A percentile compares a stretch with the other conserved stretches of the same genome.
phyloP scores from a whole-genome alignment of 495 filamentous ascomycete species.

The Talaromyces stipitatus region DNA sequence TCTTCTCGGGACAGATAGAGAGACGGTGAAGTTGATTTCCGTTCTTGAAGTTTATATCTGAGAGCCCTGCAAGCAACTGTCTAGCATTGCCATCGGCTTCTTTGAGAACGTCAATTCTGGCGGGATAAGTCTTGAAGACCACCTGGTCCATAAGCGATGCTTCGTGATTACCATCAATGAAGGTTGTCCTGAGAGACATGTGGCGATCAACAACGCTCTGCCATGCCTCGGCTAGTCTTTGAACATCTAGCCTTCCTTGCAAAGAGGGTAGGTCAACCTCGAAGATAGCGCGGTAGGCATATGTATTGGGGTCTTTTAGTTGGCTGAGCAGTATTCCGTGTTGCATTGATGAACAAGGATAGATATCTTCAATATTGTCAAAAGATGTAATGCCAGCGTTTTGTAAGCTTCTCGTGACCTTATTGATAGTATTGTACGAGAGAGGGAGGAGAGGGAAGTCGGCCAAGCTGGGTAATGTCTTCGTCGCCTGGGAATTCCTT shows the following conservation, averaged over 20 bases:
- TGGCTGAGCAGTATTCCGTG: slow-evolving; percentile 39
- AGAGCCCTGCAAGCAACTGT: slow-evolving; percentile 1
- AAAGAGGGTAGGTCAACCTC: background rate
- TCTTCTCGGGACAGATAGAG: slow-evolving; percentile 18
- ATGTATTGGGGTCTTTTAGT: slow-evolving; percentile 25
- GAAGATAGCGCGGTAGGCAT: slow-evolving; percentile 15
- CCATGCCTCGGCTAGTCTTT: slow-evolving; percentile 32
- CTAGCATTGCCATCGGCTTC: slow-evolving; percentile 6
- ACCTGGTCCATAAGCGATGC: slow-evolving; percentile 32
- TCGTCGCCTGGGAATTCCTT: slow-evolving; percentile 3
- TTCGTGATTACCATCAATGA: slow-evolving; percentile 28
- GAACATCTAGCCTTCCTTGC: slow-evolving; percentile 10
- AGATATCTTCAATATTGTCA: slow-evolving; percentile 31
- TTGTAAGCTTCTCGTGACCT: slow-evolving; percentile 10
- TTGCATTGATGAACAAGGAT: slow-evolving; percentile 38
- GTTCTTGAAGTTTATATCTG: slow-evolving; percentile 9
- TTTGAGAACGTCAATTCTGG: slow-evolving; percentile 5
- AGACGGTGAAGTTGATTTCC: slow-evolving; percentile 27
- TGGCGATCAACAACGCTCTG: slow-evolving; percentile 37
- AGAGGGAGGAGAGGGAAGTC: slow-evolving; percentile 23
- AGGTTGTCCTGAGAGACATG: slow-evolving; percentile 37
- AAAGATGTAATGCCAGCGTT: slow-evolving; percentile 10
- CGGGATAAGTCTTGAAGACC: slow-evolving; percentile 18
- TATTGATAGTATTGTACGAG: slow-evolving; percentile 14
- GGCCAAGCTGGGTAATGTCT: slow-evolving; percentile 15